Percentiles rank a stretch among this genome's conserved stretches.
These are phyloP conservation scores for Arthonia radiata DNA, from an alignment of 495 filamentous ascomycete species.

Conservation along the genomic window DNA sequence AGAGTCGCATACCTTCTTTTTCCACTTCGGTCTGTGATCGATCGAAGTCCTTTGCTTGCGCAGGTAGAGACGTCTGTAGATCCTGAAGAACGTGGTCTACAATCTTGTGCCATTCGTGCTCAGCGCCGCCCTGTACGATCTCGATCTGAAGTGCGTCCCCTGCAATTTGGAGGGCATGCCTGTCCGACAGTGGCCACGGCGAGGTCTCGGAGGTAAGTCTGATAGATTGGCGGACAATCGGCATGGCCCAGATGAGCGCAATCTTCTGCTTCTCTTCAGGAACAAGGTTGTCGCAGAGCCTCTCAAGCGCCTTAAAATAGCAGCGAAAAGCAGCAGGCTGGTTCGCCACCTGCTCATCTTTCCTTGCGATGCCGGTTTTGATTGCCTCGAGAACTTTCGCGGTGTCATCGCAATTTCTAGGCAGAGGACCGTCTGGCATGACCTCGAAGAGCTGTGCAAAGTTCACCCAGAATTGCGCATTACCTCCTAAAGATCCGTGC, in stretches of 20 bases:
- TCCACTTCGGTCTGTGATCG: slow-evolving; percentile 42
- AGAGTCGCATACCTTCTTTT: slow-evolving; percentile 34
- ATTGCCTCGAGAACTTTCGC: slow-evolving; percentile 35
- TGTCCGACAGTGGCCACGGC: slow-evolving; percentile 24
- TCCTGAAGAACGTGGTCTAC: slow-evolving; percentile 29
- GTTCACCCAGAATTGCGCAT: slow-evolving; percentile 43
- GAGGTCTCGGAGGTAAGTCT: slow-evolving; percentile 17
- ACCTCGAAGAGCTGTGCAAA: slow-evolving; percentile 30
- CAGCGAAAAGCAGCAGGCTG: slow-evolving; percentile 39
- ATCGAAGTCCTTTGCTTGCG: slow-evolving; percentile 48
- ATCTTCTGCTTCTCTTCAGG: slow-evolving; percentile 24
- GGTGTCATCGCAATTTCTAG: slow-evolving; percentile 21
- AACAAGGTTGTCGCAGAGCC: slow-evolving; percentile 21
- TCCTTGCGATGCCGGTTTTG: slow-evolving; percentile 38
- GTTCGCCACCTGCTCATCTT: slow-evolving; percentile 48
- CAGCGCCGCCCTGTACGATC: no score
- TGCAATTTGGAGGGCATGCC: no score
- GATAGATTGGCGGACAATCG: slow-evolving; percentile 33
- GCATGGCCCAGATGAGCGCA: slow-evolving; percentile 23
- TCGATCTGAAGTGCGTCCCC: no score
- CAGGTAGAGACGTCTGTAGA: slow-evolving; percentile 45
- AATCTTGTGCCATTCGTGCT: slow-evolving; percentile 27
- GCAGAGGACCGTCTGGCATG: slow-evolving; percentile 29
- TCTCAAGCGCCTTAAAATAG: slow-evolving; percentile 35
- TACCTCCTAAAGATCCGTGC: slow-evolving; percentile 54